These are phyloP conservation scores for Pseudocercospora macadamiae DNA, from an alignment of 2,329 filamentous ascomycete genomes.

Conservation along the genomic window DNA sequence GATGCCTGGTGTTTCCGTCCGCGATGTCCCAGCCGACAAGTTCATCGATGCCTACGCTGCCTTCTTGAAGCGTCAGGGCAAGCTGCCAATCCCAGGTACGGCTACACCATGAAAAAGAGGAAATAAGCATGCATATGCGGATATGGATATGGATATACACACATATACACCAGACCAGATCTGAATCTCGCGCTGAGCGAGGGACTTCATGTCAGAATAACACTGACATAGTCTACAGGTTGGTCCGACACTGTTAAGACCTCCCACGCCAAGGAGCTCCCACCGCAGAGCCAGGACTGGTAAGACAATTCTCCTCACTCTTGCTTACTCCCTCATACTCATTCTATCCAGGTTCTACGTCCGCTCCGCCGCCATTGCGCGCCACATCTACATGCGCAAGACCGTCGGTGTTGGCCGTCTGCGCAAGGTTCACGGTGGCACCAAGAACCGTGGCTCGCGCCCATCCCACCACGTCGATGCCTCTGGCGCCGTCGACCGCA, in stretches of 20 bases:
- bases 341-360: conserved; percentile 62
- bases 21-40: conserved; percentile 87
- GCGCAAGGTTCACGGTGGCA: conserved; percentile 86
- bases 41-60: conserved; percentile 84
- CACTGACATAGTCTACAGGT: conserved; percentile 63
- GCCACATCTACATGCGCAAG: conserved; percentile 99
- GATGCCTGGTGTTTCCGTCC: conserved; percentile 81
- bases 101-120: conserved; percentile 35
- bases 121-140: conserved; percentile 20
- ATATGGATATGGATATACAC: conserved; percentile 5
- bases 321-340: neutral
- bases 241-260: conserved; percentile 99
- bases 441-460: conserved; percentile 91
- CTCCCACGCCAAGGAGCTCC: conserved; percentile 92
- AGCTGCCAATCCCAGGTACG: conserved; percentile 86
- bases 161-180: conserved; percentile 35
- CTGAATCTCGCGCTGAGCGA: conserved; percentile 59
- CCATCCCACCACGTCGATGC: conserved; percentile 96
- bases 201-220: conserved; percentile 46
- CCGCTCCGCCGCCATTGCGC: conserved; percentile 91
- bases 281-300: conserved; percentile 98
- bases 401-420: conserved; percentile 98
- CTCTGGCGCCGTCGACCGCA: conserved; percentile 93
- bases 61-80: conserved; percentile 93
- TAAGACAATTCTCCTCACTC: conserved; percentile 57